phyloP scores from a whole-genome alignment of 345 rosid genomes.

The Angophora floribunda region DNA sequence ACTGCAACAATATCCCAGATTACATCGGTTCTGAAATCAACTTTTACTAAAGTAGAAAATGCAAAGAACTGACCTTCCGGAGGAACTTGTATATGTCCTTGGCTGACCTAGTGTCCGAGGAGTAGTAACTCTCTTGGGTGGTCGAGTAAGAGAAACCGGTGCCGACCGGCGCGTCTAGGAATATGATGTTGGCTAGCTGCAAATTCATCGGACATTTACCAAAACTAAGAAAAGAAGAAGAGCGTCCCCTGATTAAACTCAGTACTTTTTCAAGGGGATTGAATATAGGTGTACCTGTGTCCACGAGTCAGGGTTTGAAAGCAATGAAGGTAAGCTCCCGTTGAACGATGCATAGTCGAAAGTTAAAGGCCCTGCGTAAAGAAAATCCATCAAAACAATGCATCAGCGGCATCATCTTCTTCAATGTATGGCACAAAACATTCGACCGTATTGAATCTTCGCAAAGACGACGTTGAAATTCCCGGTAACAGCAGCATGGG shows the following conservation, averaged over 20 bases:
- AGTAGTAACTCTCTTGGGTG: constrained; percentile 2
- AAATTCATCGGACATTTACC: not conserved
- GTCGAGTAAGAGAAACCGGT: constrained; percentile 27
- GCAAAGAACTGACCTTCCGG: constrained; percentile 1
- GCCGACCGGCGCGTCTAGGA: constrained; percentile 23
- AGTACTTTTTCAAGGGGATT: not conserved
- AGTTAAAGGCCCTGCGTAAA: constrained; percentile 19
- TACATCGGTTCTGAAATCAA: not conserved
- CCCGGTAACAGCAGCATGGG: not conserved
- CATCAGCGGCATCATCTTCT: not conserved
- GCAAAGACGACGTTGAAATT: not conserved
- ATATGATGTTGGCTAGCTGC: constrained; percentile 23
- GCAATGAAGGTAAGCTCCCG: constrained; percentile 23
- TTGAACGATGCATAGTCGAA: constrained; percentile 14
- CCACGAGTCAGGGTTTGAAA: constrained; percentile 18
- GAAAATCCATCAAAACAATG: not conserved
- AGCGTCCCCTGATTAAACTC: not conserved
- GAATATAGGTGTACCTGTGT: constrained; percentile 14
- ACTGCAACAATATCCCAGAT: constrained; percentile 3
- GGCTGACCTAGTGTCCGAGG: constrained; percentile 4
- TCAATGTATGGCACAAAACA: not conserved
- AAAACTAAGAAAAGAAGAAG: not conserved
- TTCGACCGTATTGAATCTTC: not conserved
- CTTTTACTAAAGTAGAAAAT: not conserved
- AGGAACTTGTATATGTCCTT: constrained; percentile 11